phyloP scores from a whole-genome alignment of 495 filamentous ascomycete genomes.

The Podospora pseudocomata region DNA sequence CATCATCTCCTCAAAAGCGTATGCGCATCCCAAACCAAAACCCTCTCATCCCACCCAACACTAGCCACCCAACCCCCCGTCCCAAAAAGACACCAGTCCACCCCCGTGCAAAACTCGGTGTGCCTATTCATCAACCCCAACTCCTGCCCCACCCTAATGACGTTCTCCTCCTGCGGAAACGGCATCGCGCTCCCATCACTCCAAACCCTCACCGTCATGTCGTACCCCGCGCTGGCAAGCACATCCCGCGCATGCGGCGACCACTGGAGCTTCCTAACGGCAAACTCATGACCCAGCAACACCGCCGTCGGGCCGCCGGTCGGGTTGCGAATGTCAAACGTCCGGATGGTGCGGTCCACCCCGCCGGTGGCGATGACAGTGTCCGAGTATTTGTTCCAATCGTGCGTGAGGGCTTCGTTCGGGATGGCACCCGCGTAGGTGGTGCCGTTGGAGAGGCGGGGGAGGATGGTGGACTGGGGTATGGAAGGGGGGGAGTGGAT shows the following conservation, averaged over 20 bases:
- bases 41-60: conserved; percentile 86
- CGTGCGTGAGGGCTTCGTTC: conserved; percentile 83
- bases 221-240: conserved; percentile 84
- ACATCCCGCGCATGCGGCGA: conserved; percentile 85
- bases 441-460: conserved; percentile 32
- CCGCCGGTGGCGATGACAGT: conserved; percentile 79
- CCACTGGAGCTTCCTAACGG: conserved; percentile 80
- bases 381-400: conserved; percentile 97
- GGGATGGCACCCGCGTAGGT: conserved; percentile 35
- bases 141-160: conserved; percentile 55
- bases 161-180: conserved; percentile 24
- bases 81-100: conserved; percentile 97
- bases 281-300: conserved; percentile 84
- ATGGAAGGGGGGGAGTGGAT: conserved; percentile 57
- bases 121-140: conserved; percentile 85
- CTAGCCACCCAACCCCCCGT: conserved; percentile 93
- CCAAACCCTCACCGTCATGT: conserved; percentile 96
- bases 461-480: conserved; percentile 31
- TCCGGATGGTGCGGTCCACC: conserved; percentile 82
- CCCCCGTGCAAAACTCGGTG: conserved; percentile 94
- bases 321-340: conserved; percentile 80
- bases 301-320: conserved; percentile 64
- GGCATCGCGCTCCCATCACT: conserved; percentile 64
- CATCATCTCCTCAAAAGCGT: conserved; percentile 32
- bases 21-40: conserved; percentile 87